These are phyloP conservation scores for Ophiosphaerella narmari DNA, from an alignment of 2,329 filamentous ascomycete genomes.

Conservation along the genomic window DNA sequence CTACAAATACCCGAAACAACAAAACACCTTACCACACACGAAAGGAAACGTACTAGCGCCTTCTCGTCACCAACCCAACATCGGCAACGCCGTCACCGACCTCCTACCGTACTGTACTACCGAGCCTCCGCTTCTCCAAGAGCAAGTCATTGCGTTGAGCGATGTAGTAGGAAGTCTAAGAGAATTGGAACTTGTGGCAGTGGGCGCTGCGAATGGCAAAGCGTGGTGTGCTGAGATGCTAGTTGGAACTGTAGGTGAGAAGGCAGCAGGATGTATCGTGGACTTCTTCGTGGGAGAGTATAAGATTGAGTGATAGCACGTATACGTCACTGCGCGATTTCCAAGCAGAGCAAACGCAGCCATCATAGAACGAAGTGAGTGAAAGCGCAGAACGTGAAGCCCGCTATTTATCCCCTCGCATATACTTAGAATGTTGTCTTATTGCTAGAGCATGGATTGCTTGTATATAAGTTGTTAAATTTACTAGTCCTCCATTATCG, in stretches of 20 bases:
- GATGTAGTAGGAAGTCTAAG: conserved; percentile 39
- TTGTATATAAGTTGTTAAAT: too few species aligned
- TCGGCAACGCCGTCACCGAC: conserved; percentile 17
- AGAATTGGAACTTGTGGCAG: conserved; percentile 37
- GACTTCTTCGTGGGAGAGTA: conserved; percentile 44
- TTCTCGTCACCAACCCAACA: not conserved
- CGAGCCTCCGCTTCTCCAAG: conserved; percentile 20
- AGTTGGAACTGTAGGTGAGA: conserved; percentile 26
- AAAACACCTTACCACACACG: not conserved
- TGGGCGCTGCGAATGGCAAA: conserved; percentile 25
- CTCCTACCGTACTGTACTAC: conserved; percentile 40
- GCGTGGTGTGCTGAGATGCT: conserved; percentile 13
- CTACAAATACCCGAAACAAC: not conserved
- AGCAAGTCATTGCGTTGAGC: conserved; percentile 36
- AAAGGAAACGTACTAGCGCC: not conserved
- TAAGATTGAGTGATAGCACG: conserved; percentile 18
- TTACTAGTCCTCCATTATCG: too few species aligned
- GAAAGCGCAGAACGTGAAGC: not conserved
- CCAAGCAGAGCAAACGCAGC: not conserved
- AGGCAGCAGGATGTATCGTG: conserved; percentile 22
- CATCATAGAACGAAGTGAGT: too few species aligned
- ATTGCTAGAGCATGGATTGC: too few species aligned
- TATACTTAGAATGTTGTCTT: too few species aligned
- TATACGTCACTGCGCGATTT: too few species aligned
- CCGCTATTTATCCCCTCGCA: not conserved